Evolutionary conservation across 306 rosid genomes (phyloP).

Genomic region (Quercus alba): DNA sequence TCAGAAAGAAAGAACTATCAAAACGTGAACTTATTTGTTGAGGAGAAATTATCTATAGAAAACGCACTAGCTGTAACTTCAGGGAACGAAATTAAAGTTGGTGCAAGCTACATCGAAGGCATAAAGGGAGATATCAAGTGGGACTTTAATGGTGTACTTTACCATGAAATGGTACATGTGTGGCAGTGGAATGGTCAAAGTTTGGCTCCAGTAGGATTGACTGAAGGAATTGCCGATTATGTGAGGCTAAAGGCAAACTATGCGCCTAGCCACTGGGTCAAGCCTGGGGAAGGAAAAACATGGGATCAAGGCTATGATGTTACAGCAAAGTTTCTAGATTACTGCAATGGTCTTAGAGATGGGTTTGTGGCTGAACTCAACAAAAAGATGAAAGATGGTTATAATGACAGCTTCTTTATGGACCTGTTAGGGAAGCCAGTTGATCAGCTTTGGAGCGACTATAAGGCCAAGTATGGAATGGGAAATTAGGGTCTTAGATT

Average conservation of each 20-base stretch:
- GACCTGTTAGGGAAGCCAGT: slow-evolving; percentile 32
- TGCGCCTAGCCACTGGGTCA: slow-evolving; percentile 30
- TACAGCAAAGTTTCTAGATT: slow-evolving; percentile 42
- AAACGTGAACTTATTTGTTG: slow-evolving; percentile 27
- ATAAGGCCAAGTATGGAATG: slow-evolving; percentile 32
- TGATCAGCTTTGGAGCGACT: slow-evolving; percentile 34
- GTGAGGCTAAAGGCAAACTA: slow-evolving; percentile 40
- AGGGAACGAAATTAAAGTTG: slow-evolving; percentile 33
- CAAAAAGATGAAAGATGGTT: slow-evolving; percentile 28
- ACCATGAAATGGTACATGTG: slow-evolving; percentile 35
- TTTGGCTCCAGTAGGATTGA: not conserved
- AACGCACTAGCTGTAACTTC: too few species aligned
- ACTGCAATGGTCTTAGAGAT: slow-evolving; percentile 23
- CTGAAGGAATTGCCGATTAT: slow-evolving; percentile 38
- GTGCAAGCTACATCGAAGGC: slow-evolving; percentile 21
- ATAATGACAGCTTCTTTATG: slow-evolving; percentile 27
- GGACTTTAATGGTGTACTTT: slow-evolving; percentile 28
- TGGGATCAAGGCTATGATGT: slow-evolving; percentile 46
- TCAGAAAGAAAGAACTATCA: slow-evolving; percentile 18
- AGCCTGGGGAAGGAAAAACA: slow-evolving; percentile 22
- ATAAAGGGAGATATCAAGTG: slow-evolving; percentile 4
- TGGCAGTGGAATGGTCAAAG: slow-evolving; percentile 35
- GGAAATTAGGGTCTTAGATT: too few species aligned
- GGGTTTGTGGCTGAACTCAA: slow-evolving; percentile 47
- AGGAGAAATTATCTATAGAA: too few species aligned